These are phyloP conservation scores for Fusarium continuum DNA, from an alignment of 2,329 filamentous ascomycete genomes.

Conservation along the genomic window DNA sequence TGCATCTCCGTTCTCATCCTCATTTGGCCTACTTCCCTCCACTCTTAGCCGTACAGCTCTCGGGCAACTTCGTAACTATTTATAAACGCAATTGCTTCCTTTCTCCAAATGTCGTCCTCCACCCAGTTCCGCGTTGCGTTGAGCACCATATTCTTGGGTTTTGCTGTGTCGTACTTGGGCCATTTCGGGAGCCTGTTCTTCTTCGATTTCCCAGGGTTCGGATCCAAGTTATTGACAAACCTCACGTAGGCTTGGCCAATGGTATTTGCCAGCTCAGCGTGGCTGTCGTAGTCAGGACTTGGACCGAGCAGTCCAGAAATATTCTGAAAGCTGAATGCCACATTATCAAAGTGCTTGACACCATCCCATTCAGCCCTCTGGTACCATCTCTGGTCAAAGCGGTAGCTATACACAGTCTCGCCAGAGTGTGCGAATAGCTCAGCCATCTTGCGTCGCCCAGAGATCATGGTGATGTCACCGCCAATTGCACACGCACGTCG, in stretches of 20 bases:
- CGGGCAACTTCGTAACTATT: conserved; percentile 38
- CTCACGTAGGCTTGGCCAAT: conserved; percentile 55
- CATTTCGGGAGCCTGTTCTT: conserved; percentile 49
- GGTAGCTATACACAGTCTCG: conserved; percentile 56
- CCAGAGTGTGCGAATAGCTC: conserved; percentile 51
- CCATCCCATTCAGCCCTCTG: conserved; percentile 52
- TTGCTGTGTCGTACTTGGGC: conserved; percentile 51
- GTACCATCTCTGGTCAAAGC: conserved; percentile 59
- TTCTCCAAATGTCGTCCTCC: conserved; percentile 58
- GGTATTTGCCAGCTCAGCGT: conserved; percentile 47
- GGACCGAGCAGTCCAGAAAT: conserved; percentile 58
- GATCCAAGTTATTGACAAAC: conserved; percentile 55
- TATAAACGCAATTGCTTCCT: conserved; percentile 53
- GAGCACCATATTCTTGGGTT: conserved; percentile 56
- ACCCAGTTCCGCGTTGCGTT: conserved; percentile 55
- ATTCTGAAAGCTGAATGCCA: conserved; percentile 62
- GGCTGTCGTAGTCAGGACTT: conserved; percentile 53
- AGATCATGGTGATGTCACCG: conserved; percentile 59
- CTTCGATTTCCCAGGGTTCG: conserved; percentile 48
- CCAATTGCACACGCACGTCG: conserved; percentile 57
- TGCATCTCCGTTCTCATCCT: neutral
- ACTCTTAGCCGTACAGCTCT: conserved; percentile 34
- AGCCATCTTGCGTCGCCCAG: conserved; percentile 56
- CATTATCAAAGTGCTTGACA: conserved; percentile 59
- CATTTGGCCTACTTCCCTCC: neutral